These are phyloP conservation scores for Paramecium caudatum DNA, from an alignment of 73 alveolate species.

Conservation along the genomic window DNA sequence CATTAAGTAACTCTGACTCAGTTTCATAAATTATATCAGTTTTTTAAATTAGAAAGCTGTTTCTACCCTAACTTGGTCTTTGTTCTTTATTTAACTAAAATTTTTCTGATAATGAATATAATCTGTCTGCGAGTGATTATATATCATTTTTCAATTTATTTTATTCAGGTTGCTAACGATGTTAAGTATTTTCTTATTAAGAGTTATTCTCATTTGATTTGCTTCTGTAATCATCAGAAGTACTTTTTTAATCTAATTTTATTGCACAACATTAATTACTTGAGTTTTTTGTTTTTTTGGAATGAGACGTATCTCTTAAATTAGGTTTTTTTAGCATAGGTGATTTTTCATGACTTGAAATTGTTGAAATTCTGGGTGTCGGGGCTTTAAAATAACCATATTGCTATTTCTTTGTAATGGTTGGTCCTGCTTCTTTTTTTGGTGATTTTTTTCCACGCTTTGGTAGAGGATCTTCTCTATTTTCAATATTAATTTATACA, in stretches of 20 bases:
- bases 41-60: not conserved
- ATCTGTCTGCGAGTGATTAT: not conserved
- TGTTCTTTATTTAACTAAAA: not conserved
- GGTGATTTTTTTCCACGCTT: not conserved
- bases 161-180: not conserved
- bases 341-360: not conserved
- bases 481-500: not conserved
- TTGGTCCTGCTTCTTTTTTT: not conserved
- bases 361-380: not conserved
- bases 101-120: slow-evolving; percentile 39
- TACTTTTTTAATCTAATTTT: not conserved
- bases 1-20: not conserved
- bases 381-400: slow-evolving; percentile 8
- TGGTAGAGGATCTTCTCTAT: not conserved
- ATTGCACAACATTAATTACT: not conserved
- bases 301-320: not conserved
- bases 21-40: slow-evolving; percentile 53
- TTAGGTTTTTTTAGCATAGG: not conserved
- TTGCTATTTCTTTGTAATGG: not conserved
- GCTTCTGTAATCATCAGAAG: not conserved
- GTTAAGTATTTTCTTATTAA: not conserved
- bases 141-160: slow-evolving; percentile 20
- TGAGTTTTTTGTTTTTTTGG: not conserved
- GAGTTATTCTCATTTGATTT: not conserved
- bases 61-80: not conserved